A percentile compares a stretch with the other conserved stretches of the same genome.
These are phyloP conservation scores for Laguncularia racemosa DNA, from an alignment of 345 rosid genomes.

Conservation along the genomic window DNA sequence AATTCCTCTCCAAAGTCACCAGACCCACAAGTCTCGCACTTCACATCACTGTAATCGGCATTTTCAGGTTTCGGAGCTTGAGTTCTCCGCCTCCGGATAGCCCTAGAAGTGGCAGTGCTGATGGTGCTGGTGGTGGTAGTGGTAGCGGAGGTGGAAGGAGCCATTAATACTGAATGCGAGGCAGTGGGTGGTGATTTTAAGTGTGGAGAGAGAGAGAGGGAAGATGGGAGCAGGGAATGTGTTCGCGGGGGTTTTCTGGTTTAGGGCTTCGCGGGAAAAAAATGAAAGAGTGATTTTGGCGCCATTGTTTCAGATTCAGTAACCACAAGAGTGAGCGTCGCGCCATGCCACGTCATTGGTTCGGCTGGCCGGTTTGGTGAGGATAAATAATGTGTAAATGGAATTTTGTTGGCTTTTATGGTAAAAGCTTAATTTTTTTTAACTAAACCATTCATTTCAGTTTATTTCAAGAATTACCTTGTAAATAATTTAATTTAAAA, in stretches of 20 bases:
- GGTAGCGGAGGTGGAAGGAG: slow-evolving; percentile 4
- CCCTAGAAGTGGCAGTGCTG: slow-evolving; percentile 5
- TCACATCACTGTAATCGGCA: slow-evolving; percentile 26
- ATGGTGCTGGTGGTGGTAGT: slow-evolving; percentile 1
- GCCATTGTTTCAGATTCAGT: slow-evolving; percentile 1
- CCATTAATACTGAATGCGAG: neutral
- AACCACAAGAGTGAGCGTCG: neutral
- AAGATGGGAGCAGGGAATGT: neutral
- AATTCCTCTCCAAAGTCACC: slow-evolving; percentile 60
- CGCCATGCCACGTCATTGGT: no score
- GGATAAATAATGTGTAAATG: no score
- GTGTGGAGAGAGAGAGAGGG: neutral
- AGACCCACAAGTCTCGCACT: slow-evolving; percentile 64
- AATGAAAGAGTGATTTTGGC: neutral
- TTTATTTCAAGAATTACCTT: no score
- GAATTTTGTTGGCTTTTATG: no score
- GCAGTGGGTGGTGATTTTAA: no score
- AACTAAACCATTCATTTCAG: no score
- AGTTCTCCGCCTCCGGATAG: slow-evolving; percentile 34
- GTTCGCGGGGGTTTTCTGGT: slow-evolving; percentile 2
- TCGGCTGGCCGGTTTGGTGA: no score
- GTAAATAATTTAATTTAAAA: no score
- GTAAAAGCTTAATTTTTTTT: no score
- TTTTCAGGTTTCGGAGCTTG: slow-evolving; percentile 32
- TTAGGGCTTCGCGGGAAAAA: slow-evolving; percentile 17